These are phyloP conservation scores for Xylaria flabelliformis DNA, from an alignment of 495 filamentous ascomycete species.

Conservation along the genomic window DNA sequence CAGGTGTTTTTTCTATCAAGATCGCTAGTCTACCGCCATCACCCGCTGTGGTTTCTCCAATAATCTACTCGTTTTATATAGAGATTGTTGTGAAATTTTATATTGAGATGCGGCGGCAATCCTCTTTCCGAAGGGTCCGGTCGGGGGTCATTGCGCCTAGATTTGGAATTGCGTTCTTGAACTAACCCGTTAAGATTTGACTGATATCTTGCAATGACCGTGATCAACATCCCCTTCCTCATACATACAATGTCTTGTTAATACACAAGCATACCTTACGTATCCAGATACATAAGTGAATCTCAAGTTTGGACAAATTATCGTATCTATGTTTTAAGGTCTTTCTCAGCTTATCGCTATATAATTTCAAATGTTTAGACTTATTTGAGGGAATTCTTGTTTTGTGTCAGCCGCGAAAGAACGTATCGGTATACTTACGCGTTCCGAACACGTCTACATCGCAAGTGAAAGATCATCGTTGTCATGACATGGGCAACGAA, in stretches of 20 bases:
- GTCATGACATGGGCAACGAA: constrained; percentile 10
- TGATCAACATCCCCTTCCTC: neutral
- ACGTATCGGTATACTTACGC: neutral
- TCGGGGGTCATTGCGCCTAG: neutral
- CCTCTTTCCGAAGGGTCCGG: neutral
- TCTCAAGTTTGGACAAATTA: neutral
- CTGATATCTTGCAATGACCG: neutral
- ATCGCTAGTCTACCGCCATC: neutral
- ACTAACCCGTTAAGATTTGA: neutral
- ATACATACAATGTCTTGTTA: neutral
- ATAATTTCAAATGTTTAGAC: neutral
- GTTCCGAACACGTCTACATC: neutral
- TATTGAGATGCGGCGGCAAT: neutral
- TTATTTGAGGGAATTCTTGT: neutral
- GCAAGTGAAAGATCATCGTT: neutral
- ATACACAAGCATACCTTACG: neutral
- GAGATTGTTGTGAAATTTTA: neutral
- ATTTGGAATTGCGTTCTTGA: neutral
- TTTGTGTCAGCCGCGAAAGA: neutral
- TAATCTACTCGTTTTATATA: neutral
- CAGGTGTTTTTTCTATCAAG: neutral
- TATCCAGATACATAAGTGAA: neutral
- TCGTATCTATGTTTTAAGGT: neutral
- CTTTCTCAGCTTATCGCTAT: neutral
- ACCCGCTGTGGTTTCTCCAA: neutral